phyloP scores from a whole-genome alignment of 441 rosid species.

The Pelargonium citronellum region DNA sequence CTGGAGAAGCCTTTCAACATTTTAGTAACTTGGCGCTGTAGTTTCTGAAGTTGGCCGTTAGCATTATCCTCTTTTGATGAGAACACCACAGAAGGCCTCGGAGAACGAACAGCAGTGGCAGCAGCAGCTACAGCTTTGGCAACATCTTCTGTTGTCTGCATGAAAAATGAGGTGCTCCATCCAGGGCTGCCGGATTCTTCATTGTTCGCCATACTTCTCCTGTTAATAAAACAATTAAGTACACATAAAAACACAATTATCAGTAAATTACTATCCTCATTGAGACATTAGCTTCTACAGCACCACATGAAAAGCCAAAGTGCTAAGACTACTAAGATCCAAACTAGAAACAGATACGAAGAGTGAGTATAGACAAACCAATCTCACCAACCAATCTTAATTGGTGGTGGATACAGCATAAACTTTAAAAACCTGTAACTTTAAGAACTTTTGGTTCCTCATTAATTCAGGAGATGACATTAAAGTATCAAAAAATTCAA shows the following conservation, averaged over 20 bases:
- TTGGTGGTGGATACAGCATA: not conserved
- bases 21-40: constrained; percentile 59
- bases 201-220: constrained; percentile 51
- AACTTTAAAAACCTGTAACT: not conserved
- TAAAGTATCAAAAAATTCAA: not conserved
- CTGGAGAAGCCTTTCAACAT: constrained; percentile 65
- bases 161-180: constrained; percentile 66
- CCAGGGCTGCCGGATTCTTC: constrained; percentile 77
- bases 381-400: not conserved
- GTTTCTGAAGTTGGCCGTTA: constrained; percentile 60
- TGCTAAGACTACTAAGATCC: not conserved
- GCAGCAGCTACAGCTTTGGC: constrained; percentile 73
- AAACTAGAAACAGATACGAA: not conserved
- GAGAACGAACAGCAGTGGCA: constrained; percentile 60
- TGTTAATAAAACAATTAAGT: constrained; percentile 15
- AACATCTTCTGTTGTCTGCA: constrained; percentile 75
- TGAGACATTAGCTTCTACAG: not conserved
- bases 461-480: not conserved
- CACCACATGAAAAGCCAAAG: not conserved
- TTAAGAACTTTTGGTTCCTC: not conserved
- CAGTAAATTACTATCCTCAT: not conserved
- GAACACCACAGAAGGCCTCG: constrained; percentile 77
- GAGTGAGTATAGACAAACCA: not conserved
- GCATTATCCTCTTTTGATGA: constrained; percentile 58
- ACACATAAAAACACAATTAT: not conserved